Evolutionary conservation across 345 rosid species (phyloP).

Genomic region (Eucalyptus microcorys): DNA sequence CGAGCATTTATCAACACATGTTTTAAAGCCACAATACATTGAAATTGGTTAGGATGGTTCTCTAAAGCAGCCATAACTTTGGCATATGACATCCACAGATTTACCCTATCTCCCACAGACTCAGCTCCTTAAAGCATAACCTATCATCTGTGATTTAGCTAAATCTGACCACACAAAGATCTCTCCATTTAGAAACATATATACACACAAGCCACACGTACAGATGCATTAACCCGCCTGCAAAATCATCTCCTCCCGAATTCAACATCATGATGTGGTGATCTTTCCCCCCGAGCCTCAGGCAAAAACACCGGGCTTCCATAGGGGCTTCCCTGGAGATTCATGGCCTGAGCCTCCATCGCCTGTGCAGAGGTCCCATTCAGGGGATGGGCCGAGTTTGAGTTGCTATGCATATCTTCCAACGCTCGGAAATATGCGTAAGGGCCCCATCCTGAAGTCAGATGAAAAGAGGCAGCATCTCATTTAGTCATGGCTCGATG

Average conservation of each 20-base stretch:
- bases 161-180: background rate
- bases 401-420: background rate
- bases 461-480: background rate
- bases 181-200: background rate
- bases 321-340: background rate
- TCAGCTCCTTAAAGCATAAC: background rate
- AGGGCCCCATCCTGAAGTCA: background rate
- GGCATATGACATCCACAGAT: background rate
- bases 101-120: background rate
- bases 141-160: background rate
- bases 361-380: background rate
- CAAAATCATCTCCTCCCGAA: slow-evolving; percentile 28
- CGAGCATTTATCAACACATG: background rate
- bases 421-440: background rate
- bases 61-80: background rate
- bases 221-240: background rate
- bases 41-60: background rate
- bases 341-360: background rate
- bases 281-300: background rate
- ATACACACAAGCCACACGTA: background rate
- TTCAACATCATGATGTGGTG: slow-evolving; percentile 5
- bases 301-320: background rate
- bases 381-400: background rate
- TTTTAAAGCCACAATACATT: background rate
- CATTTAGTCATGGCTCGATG: background rate